Base-by-base conservation (phyloP, 495 filamentous ascomycete species). In the Bombardia bombarda region DNA sequence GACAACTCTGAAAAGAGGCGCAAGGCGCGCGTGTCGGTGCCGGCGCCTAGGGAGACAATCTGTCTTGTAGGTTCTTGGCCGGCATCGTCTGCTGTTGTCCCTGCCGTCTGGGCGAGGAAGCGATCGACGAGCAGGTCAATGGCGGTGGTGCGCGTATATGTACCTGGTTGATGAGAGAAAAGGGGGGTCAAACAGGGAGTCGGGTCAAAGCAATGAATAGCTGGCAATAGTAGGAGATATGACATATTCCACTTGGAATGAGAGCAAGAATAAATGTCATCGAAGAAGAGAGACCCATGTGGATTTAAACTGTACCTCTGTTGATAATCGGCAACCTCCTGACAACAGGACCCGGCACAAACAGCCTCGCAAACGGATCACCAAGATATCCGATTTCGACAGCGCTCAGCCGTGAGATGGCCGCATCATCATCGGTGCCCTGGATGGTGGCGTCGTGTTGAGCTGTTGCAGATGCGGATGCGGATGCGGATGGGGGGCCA, bases 1-100 rank as follows among this genome's bases (percentile, higher is more conserved):
- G n/a, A n/a, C n/a, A n/a, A n/a, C n/a, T n/a, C n/a, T 6, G 49
- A 62, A 56, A 80, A 65, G 32, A 90, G 69, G 18, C 87, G 82
- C 47, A 94, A 86, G 52, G 76, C 80, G 16, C 92, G 77, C 7
- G 92, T 98, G 53, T 98, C 92, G 6, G 90, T 89, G 14, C 92
- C 92, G 18, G 92, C 92, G 34, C 93, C 92, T 2, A 98, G 77
- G 2, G 89, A 96, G 41, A 97, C 78, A 39, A 98, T 90, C 55
- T 98, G 92, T 43, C 60, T 33, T 48, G 61, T 31, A 46, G 60
- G 13, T 5, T 13, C 20, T 12, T 8, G 9, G 19, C 28, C 12
- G 22, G 12, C n/a, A 44, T 35, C 32, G 30, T 22, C 7, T 17
- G 26, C 38, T 37, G 18, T 13, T 5, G 5, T 26, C 5, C 10